A percentile compares a stretch with the other conserved stretches of the same genome.
These are phyloP conservation scores for Ilex asprella DNA, from an alignment of 257 asterid species.

Conservation along the genomic window DNA sequence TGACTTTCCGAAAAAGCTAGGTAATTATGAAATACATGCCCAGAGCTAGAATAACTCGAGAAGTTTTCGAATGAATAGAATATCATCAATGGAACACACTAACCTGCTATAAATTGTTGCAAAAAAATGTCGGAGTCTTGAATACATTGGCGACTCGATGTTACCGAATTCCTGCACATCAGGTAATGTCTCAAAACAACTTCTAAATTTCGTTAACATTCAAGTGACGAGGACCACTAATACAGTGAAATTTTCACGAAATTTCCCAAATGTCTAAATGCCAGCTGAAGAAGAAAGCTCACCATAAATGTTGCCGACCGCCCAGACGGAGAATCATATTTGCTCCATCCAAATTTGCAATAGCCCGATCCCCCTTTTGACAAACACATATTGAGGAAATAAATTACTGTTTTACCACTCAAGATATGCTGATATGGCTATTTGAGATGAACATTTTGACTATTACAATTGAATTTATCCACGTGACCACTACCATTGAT, in stretches of 20 bases:
- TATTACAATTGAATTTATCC: background rate
- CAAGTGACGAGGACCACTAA: background rate
- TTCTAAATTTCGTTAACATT: background rate
- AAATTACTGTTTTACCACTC: background rate
- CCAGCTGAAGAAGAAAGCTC: slow-evolving; percentile 21
- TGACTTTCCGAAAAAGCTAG: too few species aligned
- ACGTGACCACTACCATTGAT: background rate
- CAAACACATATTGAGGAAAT: slow-evolving; percentile 10
- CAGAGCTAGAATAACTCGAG: too few species aligned
- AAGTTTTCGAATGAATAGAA: too few species aligned
- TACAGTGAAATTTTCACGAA: background rate
- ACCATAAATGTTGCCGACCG: slow-evolving; percentile 93
- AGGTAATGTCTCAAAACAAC: slow-evolving; percentile 6
- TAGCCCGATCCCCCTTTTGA: slow-evolving; percentile 91
- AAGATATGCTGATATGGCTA: background rate
- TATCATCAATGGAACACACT: background rate
- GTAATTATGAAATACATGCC: too few species aligned
- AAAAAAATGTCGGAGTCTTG: slow-evolving; percentile 89
- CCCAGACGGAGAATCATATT: slow-evolving; percentile 88
- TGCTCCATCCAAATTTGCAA: slow-evolving; percentile 98
- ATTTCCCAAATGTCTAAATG: background rate
- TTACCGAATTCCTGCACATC: slow-evolving; percentile 84
- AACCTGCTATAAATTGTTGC: slow-evolving; percentile 87
- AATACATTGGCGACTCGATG: slow-evolving; percentile 87
- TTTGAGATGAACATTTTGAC: slow-evolving; percentile 5